Evolutionary conservation across 495 filamentous ascomycete genomes (phyloP), one percentile per base, ranked within the genome.

Genomic region (Penicillium roqueforti): DNA sequence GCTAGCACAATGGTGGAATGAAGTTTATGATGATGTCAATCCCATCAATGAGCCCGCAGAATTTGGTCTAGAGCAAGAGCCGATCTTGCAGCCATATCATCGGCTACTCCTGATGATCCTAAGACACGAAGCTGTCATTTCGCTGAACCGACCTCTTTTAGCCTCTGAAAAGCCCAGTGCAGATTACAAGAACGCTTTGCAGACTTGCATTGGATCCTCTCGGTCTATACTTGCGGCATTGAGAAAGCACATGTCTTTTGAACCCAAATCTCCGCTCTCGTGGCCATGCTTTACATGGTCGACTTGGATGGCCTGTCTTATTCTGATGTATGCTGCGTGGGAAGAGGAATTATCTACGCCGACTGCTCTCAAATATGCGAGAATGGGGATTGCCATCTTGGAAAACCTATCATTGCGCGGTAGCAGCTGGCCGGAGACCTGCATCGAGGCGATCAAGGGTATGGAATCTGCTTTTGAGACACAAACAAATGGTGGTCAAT

Each of bases 281-380:
- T 76, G 72, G 70, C 72, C 75, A 22, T 76, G 74, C 3, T 76
- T 76, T 45, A 78, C 76, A 14, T 78, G 74, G 72, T 68, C 61
- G 6, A 68, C 76, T 10, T 78, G 76, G 76, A 77, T 78, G 74
- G 71, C 72, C 25, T 74, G 68, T 49, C 60, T 78, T n/a, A 68
- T 78, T 39, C 34, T 78, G 47, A 66, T 78, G 51, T 76, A 73
- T 52, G 73, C 73, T n/a, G 70, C 70, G 4, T 73, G 69, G 65
- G 68, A 73, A 47, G 67, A 66, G 6, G 62, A 75, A 22, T 59
- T 76, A 23, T 53, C 69, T 2, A 37, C 59, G 0, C n/a, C 57
- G 0, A 64, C 61, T 5, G 72, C 72, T 11, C 54, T 58, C 23
- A 68, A 70, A 52, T 74, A 74, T 40, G 68, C 70, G 10, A 56